Evolutionary conservation across 1,139 yeast genomes (phyloP), one percentile per base, ranked within the genome.

Genomic region (Candida glucosophila): DNA sequence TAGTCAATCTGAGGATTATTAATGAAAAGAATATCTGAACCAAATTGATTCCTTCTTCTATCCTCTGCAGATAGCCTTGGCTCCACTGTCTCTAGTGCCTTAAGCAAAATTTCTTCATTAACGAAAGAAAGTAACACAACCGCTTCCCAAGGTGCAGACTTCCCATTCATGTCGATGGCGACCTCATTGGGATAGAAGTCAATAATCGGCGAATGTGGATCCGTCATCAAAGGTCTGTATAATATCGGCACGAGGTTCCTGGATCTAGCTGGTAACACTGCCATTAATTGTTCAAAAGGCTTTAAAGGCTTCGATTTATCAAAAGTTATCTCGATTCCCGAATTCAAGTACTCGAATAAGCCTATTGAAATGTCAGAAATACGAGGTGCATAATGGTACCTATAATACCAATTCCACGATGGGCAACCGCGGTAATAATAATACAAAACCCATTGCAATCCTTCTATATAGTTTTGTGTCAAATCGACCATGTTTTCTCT

Each of bases 211-310:
- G 97, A 88, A 27, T 66, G 66, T 24, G 77, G 78, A 31, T 88
- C 95, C n/a, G 78, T 75, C 96, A 90, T 88, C 35, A 92, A 62
- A 5, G 77, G 70, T 51, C 95, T 71, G 47, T 80, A 81, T 18
- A 73, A 73, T 5, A 66, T 51, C 3, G 99, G 98, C 52, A 92
- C 76, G 37, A 90, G 68, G 28, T 68, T 66, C 33, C 73, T 74
- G 5, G 97, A 86, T 59, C 96, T 75, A 14, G 90, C 95, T 1
- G 99, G 99, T 37, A 92, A 64, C 15, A 92, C 98, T 9, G 96
- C 94, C 99, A 92, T 90, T 43, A 92, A 69, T 58, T 92, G 99
- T 49, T 90, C 93, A 53, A 85, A 90, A 6, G 99, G 98, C 33
- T 66, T 73, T 58, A 90, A 86, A 1, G 98, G 98, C 8, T 53